phyloP scores from a whole-genome alignment of 352 stramenopile genomes.

The Pythium coloratum region DNA sequence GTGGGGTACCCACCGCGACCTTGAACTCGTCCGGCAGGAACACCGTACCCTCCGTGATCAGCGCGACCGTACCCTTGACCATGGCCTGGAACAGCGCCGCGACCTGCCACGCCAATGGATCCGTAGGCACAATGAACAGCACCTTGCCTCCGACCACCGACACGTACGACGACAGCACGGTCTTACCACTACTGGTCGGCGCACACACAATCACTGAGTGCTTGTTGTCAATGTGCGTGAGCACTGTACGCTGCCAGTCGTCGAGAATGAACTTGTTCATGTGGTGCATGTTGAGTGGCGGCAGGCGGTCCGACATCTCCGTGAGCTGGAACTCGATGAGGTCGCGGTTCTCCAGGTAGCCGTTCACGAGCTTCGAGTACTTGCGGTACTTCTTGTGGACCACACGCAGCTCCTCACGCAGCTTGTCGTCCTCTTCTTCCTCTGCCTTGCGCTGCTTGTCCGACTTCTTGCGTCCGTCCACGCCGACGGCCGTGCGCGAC shows the following conservation, averaged over 20 bases:
- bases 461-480: slow-evolving; percentile 57
- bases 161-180: slow-evolving; percentile 87
- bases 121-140: slow-evolving; percentile 93
- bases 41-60: slow-evolving; percentile 93
- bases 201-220: slow-evolving; percentile 97
- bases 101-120: slow-evolving; percentile 98
- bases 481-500: slow-evolving; percentile 36
- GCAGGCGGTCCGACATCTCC: slow-evolving; percentile 83
- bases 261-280: slow-evolving; percentile 95
- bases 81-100: slow-evolving; percentile 98
- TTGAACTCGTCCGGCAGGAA: slow-evolving; percentile 81
- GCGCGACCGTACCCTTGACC: slow-evolving; percentile 94
- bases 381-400: slow-evolving; percentile 90
- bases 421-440: slow-evolving; percentile 72
- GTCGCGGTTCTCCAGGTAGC: slow-evolving; percentile 67
- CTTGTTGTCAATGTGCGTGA: slow-evolving; percentile 94
- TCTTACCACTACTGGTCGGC: slow-evolving; percentile 98
- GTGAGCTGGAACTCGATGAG: slow-evolving; percentile 88
- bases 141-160: slow-evolving; percentile 80
- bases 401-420: slow-evolving; percentile 55
- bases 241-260: slow-evolving; percentile 96
- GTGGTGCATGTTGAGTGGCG: slow-evolving; percentile 88
- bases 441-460: slow-evolving; percentile 75
- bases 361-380: slow-evolving; percentile 77
- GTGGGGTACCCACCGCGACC: slow-evolving; percentile 96